phyloP scores from a whole-genome alignment of 805 yeast genomes.

The Metschnikowia lachancei region DNA sequence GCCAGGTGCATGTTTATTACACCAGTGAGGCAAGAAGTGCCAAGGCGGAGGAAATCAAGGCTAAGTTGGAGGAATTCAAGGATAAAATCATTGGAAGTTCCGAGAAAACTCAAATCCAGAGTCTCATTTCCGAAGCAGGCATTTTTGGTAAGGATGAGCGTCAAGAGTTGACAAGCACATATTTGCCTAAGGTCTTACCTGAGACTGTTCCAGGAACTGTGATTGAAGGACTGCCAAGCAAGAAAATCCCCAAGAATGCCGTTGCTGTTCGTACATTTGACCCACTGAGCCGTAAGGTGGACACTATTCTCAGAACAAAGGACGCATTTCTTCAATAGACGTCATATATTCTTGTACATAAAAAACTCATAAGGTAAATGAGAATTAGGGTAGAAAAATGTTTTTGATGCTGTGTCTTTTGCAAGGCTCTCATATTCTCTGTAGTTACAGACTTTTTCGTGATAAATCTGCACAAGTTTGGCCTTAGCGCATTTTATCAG shows the following conservation, averaged over 20 bases:
- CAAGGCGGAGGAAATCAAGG: conserved; percentile 22
- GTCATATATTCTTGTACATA: conserved; percentile 17
- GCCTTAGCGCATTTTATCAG: too few species aligned
- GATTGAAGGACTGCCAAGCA: conserved; percentile 32
- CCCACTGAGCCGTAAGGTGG: conserved; percentile 50
- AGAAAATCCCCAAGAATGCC: conserved; percentile 47
- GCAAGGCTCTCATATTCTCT: too few species aligned
- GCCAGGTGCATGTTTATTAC: conserved; percentile 40
- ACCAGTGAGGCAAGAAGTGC: conserved; percentile 28
- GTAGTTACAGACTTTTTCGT: too few species aligned
- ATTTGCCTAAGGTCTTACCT: conserved; percentile 56
- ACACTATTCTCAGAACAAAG: conserved; percentile 52
- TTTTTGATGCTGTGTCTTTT: too few species aligned
- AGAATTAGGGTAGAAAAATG: too few species aligned
- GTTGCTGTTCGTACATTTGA: conserved; percentile 59
- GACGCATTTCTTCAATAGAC: conserved; percentile 40
- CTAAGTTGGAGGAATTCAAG: conserved; percentile 22
- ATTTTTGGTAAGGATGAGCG: conserved; percentile 39
- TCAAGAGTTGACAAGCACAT: conserved; percentile 43
- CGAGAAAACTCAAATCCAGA: conserved; percentile 40
- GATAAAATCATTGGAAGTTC: conserved; percentile 32
- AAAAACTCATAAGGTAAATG: not conserved
- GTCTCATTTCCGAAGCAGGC: conserved; percentile 43
- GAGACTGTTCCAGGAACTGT: conserved; percentile 44
- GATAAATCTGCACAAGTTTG: too few species aligned